Evolutionary conservation across 2,329 filamentous ascomycete genomes (phyloP).

Genomic region (Orbilia javanica): DNA sequence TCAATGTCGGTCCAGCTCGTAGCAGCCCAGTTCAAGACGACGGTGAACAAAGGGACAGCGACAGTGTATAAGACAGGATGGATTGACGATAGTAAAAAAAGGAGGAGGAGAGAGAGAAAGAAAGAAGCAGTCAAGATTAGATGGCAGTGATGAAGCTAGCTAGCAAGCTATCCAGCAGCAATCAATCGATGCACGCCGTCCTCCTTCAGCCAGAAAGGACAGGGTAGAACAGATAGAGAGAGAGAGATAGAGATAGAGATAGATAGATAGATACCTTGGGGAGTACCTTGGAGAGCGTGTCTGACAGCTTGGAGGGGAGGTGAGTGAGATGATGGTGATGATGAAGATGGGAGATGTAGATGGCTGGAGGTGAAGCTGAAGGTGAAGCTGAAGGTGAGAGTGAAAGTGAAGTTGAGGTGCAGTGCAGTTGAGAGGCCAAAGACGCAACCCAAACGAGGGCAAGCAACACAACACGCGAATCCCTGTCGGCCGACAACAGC

Average conservation of each 20-base stretch:
- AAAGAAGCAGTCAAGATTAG: background rate
- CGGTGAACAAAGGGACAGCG: too few species aligned
- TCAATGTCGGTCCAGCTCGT: too few species aligned
- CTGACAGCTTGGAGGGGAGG: background rate
- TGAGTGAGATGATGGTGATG: background rate
- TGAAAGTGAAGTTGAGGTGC: background rate
- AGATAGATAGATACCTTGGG: background rate
- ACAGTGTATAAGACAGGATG: too few species aligned
- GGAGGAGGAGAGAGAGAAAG: too few species aligned
- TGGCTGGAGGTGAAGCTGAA: background rate
- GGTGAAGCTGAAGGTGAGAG: background rate
- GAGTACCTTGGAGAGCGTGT: background rate
- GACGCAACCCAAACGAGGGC: background rate
- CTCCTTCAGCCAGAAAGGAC: too few species aligned
- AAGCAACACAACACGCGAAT: constrained; percentile 32
- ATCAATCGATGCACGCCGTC: too few species aligned
- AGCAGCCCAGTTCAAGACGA: background rate
- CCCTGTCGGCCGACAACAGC: constrained; percentile 19
- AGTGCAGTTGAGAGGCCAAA: constrained; percentile 5
- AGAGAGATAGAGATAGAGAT: background rate
- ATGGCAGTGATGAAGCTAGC: background rate
- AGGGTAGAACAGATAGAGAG: background rate
- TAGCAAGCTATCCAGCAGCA: background rate
- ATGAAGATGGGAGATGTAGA: background rate
- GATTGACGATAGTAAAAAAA: too few species aligned